A percentile compares a stretch with the other conserved stretches of the same genome.
These are phyloP conservation scores for Barnettozyma californica DNA, from an alignment of 805 yeast species.

Conservation along the genomic window DNA sequence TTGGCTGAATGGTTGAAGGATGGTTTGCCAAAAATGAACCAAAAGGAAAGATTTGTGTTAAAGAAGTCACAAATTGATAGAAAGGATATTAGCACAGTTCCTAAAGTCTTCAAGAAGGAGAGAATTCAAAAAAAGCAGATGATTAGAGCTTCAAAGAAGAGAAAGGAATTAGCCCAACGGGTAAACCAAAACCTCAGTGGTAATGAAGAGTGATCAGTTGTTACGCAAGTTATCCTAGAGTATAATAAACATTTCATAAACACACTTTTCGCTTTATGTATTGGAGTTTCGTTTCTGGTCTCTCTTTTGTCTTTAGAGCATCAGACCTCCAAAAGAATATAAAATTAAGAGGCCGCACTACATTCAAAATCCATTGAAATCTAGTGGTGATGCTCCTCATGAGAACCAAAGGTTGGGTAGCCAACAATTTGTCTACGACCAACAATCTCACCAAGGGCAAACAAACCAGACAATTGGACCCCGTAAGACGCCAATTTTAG, in stretches of 20 bases:
- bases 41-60: conserved; percentile 55
- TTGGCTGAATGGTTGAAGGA: conserved; percentile 80
- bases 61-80: conserved; percentile 58
- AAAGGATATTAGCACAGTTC: conserved; percentile 79
- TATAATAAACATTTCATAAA: conserved; percentile 7
- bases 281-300: not conserved
- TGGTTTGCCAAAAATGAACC: conserved; percentile 56
- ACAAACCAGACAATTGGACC: conserved; percentile 84
- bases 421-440: conserved; percentile 95
- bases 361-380: not conserved
- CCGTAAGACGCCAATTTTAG: conserved; percentile 69
- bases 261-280: conserved; percentile 1
- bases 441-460: conserved; percentile 90
- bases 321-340: not conserved
- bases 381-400: conserved; percentile 24
- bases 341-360: not conserved
- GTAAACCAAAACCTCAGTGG: conserved; percentile 2
- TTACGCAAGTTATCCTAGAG: not conserved
- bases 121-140: conserved; percentile 59
- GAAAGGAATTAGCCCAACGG: conserved; percentile 29
- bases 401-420: conserved; percentile 58
- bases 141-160: conserved; percentile 69
- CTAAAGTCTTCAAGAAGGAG: conserved; percentile 59
- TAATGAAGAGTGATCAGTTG: conserved; percentile 3
- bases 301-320: not conserved